Conservation (phyloP, 139 green algal species). For the Eudorina sp. region DNA sequence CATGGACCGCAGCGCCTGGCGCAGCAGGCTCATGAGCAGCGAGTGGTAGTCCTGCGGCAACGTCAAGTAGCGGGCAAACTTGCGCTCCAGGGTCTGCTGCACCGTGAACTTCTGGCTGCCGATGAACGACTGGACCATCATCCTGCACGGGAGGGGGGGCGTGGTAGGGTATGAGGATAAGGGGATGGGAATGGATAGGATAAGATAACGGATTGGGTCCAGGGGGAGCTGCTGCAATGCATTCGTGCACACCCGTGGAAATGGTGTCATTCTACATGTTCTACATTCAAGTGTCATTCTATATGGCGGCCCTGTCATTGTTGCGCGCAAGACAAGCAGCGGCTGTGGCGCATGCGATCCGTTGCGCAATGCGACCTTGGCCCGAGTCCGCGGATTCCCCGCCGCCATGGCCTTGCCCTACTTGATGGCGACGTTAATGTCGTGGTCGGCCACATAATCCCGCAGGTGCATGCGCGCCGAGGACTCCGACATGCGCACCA, state of each 20-base stretch:
- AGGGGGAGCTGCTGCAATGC: too few species aligned
- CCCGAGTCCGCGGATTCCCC: too few species aligned
- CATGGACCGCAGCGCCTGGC: conserved; percentile 75
- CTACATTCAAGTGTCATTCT: too few species aligned
- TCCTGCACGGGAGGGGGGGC: conserved; percentile 58
- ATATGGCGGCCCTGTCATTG: too few species aligned
- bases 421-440: conserved; percentile 88
- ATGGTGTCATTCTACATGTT: too few species aligned
- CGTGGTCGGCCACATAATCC: conserved; percentile 86
- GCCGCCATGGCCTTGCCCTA: conserved; percentile 46
- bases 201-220: too few species aligned
- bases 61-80: conserved; percentile 68
- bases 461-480: conserved; percentile 96
- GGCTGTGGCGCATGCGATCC: too few species aligned
- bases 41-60: conserved; percentile 61
- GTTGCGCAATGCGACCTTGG: too few species aligned
- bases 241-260: too few species aligned
- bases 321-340: too few species aligned
- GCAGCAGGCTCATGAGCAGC: conserved; percentile 78
- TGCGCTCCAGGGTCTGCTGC: conserved; percentile 89
- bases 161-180: not conserved
- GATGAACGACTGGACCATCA: conserved; percentile 97
- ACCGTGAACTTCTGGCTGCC: conserved; percentile 95
- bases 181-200: too few species aligned
- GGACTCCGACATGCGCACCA: conserved; percentile 98